Evolutionary conservation across 306 rosid genomes (phyloP), one percentile per base, ranked within the genome.

Genomic region (Heteromeles arbutifolia): DNA sequence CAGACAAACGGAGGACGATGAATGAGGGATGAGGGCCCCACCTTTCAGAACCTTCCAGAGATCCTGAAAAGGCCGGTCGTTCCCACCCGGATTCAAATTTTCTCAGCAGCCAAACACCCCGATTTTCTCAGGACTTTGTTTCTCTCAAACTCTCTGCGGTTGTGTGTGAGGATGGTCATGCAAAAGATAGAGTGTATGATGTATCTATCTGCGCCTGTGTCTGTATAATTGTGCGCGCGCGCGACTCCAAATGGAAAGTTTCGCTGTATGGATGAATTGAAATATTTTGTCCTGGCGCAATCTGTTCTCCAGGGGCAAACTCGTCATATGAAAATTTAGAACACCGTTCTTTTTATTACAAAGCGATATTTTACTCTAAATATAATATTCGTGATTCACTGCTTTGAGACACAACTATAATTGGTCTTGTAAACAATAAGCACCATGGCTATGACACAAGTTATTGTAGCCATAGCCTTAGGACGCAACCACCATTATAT

Each of bases 1-100:
- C 84, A 77, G 85, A 81, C 83, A 87, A 50, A 65, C 84, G 69
- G 77, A 61, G 8, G 77, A 41, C 57, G 68, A 74, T 26, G 59
- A 61, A 7, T 12, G 52, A 43, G 57, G 54, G 79, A 79, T 79
- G 76, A 77, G 85, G 86, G 86, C 34, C 83, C 84, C 32, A 74
- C 77, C 74, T 72, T 74, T 68, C 67, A 67, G 77, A 79, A 69
- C 56, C 73, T 71, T 70, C 72, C 39, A 69, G 48, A 43, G 77
- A 73, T 71, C 52, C 71, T 22, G 65, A 65, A 79, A 31, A 28
- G 73, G 73, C 1, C 65, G 59, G 41, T n/a, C 73, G 24, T 14
- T 45, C 74, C 37, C 31, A 24, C 41, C 43, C 5, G 37, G 15
- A 2, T 53, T 34, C 9, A 19, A 26, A 65, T 65, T 65, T 65